Conservation (phyloP, 2,329 filamentous ascomycete species). For the Fusarium sarcochroum region DNA sequence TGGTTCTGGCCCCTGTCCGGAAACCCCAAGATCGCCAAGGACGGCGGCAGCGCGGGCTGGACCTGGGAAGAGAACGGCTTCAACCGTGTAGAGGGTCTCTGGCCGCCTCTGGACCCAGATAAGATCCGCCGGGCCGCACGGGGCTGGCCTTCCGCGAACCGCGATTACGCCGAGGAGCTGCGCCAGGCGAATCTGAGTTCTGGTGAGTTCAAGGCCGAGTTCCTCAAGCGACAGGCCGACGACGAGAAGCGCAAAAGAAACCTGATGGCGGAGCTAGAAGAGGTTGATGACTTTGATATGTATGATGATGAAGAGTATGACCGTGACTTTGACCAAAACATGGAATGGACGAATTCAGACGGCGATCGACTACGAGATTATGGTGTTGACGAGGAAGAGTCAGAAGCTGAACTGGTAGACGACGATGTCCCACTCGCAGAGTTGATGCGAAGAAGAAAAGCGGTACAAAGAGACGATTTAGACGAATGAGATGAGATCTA, state of each 20-base stretch:
- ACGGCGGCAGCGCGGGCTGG: constrained; percentile 65
- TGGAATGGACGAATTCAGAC: constrained; percentile 80
- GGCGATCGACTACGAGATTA: constrained; percentile 82
- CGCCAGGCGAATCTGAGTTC: constrained; percentile 55
- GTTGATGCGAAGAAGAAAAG: constrained; percentile 70
- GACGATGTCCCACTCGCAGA: constrained; percentile 79
- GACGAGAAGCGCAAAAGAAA: constrained; percentile 59
- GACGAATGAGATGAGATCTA: constrained; percentile 47
- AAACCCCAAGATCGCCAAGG: constrained; percentile 59
- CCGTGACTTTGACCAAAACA: constrained; percentile 49
- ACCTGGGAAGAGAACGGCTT: constrained; percentile 82
- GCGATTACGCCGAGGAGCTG: constrained; percentile 53
- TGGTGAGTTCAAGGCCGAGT: constrained; percentile 64
- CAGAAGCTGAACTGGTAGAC: constrained; percentile 52
- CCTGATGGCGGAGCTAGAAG: constrained; percentile 66
- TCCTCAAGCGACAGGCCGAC: constrained; percentile 63
- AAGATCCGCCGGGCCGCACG: constrained; percentile 63
- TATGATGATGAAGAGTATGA: constrained; percentile 72
- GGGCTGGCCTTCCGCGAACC: constrained; percentile 57
- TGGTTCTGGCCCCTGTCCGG: constrained; percentile 80
- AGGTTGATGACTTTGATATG: constrained; percentile 69
- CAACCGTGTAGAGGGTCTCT: constrained; percentile 73
- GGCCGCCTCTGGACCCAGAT: constrained; percentile 75
- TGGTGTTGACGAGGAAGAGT: constrained; percentile 82
- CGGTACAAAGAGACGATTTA: constrained; percentile 50